phyloP scores from a whole-genome alignment of 1,284 basidiomycete species.

The Apiotrichum veenhuisii region DNA sequence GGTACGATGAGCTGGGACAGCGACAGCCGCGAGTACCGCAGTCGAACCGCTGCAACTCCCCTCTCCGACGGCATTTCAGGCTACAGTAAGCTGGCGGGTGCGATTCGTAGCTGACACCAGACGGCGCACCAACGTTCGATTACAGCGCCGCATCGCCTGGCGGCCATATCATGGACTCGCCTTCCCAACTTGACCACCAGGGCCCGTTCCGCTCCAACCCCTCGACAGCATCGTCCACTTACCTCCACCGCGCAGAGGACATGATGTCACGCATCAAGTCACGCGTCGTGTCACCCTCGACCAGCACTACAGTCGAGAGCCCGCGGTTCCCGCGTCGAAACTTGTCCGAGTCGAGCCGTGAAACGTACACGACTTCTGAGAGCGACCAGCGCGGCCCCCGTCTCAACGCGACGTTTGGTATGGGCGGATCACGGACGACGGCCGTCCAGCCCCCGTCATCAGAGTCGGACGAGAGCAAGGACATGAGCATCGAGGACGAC shows the following conservation, averaged over 20 bases:
- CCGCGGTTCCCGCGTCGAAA: constrained; percentile 19
- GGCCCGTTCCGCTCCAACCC: constrained; percentile 36
- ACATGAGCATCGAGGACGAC: constrained; percentile 1
- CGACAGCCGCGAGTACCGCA: background rate
- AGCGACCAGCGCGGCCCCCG: background rate
- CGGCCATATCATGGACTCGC: background rate
- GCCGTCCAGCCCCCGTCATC: background rate
- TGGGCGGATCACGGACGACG: background rate
- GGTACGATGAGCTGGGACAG: constrained; percentile 11
- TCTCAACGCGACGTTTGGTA: background rate
- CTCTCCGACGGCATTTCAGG: background rate
- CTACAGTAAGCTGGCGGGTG: constrained; percentile 12
- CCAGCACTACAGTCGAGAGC: constrained; percentile 25
- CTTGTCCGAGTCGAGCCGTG: constrained; percentile 43
- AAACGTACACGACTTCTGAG: constrained; percentile 3
- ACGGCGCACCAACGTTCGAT: constrained; percentile 25
- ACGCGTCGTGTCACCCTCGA: constrained; percentile 38
- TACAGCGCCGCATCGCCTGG: constrained; percentile 16
- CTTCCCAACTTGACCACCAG: background rate
- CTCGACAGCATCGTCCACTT: constrained; percentile 52
- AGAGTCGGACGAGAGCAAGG: constrained; percentile 46
- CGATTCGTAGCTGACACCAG: constrained; percentile 13
- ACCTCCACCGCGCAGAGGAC: constrained; percentile 67
- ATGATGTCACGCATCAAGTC: constrained; percentile 77
- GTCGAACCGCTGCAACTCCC: background rate